phyloP scores from a whole-genome alignment of 2,329 filamentous ascomycete genomes.

The Chalara sp. region DNA sequence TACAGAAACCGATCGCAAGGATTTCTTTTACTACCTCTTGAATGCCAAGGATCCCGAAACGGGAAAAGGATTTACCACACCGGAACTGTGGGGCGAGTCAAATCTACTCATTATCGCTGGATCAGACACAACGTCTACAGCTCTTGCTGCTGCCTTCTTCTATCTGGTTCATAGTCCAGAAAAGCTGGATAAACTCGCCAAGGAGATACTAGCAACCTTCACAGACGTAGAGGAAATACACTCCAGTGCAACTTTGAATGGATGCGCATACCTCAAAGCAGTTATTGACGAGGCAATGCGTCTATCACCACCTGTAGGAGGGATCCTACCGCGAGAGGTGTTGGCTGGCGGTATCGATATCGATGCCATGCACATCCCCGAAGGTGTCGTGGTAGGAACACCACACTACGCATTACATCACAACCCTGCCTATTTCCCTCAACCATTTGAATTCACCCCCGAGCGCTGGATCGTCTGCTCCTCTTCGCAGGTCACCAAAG shows the following conservation, averaged over 20 bases:
- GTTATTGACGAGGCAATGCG: constrained; percentile 31
- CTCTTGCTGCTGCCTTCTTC: constrained; percentile 30
- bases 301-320: constrained; percentile 19
- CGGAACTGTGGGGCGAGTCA: constrained; percentile 25
- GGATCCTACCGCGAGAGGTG: constrained; percentile 19
- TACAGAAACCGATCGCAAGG: constrained; percentile 49
- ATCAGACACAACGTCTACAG: constrained; percentile 34
- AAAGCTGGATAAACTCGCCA: constrained; percentile 23
- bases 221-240: constrained; percentile 29
- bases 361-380: constrained; percentile 27
- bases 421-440: constrained; percentile 35
- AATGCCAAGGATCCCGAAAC: background rate
- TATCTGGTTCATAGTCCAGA: constrained; percentile 31
- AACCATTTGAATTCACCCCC: constrained; percentile 34
- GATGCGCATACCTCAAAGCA: constrained; percentile 34
- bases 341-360: constrained; percentile 17
- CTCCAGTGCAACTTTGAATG: constrained; percentile 20
- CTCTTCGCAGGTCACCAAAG: constrained; percentile 32
- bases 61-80: constrained; percentile 24
- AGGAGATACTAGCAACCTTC: constrained; percentile 19
- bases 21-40: constrained; percentile 72
- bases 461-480: constrained; percentile 37
- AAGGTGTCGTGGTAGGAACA: constrained; percentile 37
- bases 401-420: constrained; percentile 40
- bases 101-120: constrained; percentile 20